Evolutionary conservation across 768 basidiomycete genomes (phyloP).

Genomic region (Termitomyces sp.): DNA sequence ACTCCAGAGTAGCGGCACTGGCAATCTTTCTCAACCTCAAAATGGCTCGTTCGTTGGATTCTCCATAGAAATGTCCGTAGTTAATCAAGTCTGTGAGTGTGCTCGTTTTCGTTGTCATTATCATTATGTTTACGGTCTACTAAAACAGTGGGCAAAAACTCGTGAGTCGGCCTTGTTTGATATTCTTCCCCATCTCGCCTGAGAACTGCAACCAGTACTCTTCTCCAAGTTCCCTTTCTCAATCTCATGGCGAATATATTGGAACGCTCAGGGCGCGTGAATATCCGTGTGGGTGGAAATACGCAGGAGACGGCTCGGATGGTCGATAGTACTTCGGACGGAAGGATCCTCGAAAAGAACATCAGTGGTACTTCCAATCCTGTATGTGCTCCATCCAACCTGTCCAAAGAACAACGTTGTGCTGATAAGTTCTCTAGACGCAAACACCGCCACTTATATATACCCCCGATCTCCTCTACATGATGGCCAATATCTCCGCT

Average conservation of each 20-base stretch:
- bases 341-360: slow-evolving; percentile 20
- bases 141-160: slow-evolving; percentile 40
- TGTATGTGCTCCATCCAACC: background rate
- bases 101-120: background rate
- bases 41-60: slow-evolving; percentile 47
- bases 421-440: slow-evolving; percentile 31
- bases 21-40: slow-evolving; percentile 14
- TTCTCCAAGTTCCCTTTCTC: slow-evolving; percentile 59
- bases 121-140: background rate
- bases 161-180: slow-evolving; percentile 22
- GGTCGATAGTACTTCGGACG: slow-evolving; percentile 42
- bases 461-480: slow-evolving; percentile 61
- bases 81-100: slow-evolving; percentile 47
- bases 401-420: background rate
- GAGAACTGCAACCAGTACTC: slow-evolving; percentile 22
- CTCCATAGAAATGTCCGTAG: slow-evolving; percentile 58
- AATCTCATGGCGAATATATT: slow-evolving; percentile 74
- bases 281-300: slow-evolving; percentile 76
- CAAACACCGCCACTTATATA: slow-evolving; percentile 65
- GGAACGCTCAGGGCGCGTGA: slow-evolving; percentile 54
- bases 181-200: background rate
- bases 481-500: slow-evolving; percentile 57
- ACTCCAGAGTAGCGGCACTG: slow-evolving; percentile 19
- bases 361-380: slow-evolving; percentile 12
- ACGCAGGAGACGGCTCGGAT: slow-evolving; percentile 64